These are phyloP conservation scores for Fagopyrum esculentum DNA, from an alignment of 148 eudicot species.

Conservation along the genomic window DNA sequence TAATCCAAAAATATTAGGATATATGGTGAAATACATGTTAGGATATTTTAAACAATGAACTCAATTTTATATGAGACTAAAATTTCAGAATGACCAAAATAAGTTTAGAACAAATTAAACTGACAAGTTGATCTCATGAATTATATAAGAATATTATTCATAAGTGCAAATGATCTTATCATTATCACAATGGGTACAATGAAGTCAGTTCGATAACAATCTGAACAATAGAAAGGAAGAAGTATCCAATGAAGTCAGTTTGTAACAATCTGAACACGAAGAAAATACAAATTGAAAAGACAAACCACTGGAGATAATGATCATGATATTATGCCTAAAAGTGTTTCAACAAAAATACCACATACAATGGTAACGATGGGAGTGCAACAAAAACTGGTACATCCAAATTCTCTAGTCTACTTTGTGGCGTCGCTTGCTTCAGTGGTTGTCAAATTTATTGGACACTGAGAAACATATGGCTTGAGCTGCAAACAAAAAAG, in stretches of 20 bases:
- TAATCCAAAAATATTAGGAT: too few species aligned
- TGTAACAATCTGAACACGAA: not conserved
- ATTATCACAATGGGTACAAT: too few species aligned
- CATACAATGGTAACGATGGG: not conserved
- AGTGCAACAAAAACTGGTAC: not conserved
- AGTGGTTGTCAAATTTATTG: slow-evolving; percentile 21
- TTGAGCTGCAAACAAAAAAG: slow-evolving; percentile 34
- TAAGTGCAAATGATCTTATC: too few species aligned
- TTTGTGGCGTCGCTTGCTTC: slow-evolving; percentile 27
- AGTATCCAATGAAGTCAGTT: not conserved
- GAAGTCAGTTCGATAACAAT: not conserved
- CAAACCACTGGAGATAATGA: not conserved
- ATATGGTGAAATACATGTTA: too few species aligned
- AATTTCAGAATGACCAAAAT: too few species aligned
- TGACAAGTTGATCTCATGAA: too few species aligned
- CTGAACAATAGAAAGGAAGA: not conserved
- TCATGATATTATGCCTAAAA: not conserved
- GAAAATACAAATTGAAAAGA: not conserved
- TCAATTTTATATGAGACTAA: too few species aligned
- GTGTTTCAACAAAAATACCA: not conserved
- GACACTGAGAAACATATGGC: slow-evolving; percentile 47
- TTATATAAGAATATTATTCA: too few species aligned
- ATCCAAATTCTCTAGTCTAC: slow-evolving; percentile 8
- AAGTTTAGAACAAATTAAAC: too few species aligned
- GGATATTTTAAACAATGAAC: too few species aligned